Percentiles rank a stretch among this genome's conserved stretches.
Evolutionary conservation across 2,329 filamentous ascomycete genomes (phyloP).

Genomic region (Aspergillus costaricaensis): DNA sequence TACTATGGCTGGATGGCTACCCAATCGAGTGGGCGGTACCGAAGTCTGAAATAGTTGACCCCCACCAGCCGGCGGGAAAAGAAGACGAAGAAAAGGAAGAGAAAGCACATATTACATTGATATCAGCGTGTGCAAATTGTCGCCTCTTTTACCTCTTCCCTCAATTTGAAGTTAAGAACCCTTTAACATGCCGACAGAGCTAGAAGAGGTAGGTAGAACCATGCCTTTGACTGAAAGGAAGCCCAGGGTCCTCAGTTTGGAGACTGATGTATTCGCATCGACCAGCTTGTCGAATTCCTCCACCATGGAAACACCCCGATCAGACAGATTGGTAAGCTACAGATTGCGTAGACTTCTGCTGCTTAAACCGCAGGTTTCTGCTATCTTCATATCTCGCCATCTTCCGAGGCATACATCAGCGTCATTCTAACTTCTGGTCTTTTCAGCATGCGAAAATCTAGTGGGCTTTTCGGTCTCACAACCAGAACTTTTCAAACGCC

Average conservation of each 20-base stretch:
- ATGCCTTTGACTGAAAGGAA: neutral
- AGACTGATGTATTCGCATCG: neutral
- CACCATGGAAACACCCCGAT: slow-evolving; percentile 90
- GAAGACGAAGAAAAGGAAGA: neutral
- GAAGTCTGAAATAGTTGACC: neutral
- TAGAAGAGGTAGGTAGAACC: slow-evolving; percentile 66
- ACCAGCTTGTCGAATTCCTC: slow-evolving; percentile 73
- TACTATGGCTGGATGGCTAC: neutral
- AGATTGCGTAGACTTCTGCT: too few species aligned
- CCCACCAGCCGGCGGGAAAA: neutral
- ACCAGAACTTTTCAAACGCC: slow-evolving; percentile 78
- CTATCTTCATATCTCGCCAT: neutral
- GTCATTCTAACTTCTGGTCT: slow-evolving; percentile 7
- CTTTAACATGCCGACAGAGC: slow-evolving; percentile 68
- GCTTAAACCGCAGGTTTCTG: neutral
- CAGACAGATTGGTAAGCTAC: slow-evolving; percentile 66
- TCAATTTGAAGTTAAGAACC: neutral
- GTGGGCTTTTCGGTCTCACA: slow-evolving; percentile 79
- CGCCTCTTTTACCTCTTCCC: neutral
- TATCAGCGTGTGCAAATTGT: too few species aligned
- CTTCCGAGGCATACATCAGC: neutral
- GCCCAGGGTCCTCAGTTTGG: neutral
- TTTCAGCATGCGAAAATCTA: slow-evolving; percentile 75
- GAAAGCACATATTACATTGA: neutral
- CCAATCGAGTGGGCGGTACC: neutral